Evolutionary conservation across 352 stramenopile species (phyloP).

Genomic region (Phytophthora nicotianae): DNA sequence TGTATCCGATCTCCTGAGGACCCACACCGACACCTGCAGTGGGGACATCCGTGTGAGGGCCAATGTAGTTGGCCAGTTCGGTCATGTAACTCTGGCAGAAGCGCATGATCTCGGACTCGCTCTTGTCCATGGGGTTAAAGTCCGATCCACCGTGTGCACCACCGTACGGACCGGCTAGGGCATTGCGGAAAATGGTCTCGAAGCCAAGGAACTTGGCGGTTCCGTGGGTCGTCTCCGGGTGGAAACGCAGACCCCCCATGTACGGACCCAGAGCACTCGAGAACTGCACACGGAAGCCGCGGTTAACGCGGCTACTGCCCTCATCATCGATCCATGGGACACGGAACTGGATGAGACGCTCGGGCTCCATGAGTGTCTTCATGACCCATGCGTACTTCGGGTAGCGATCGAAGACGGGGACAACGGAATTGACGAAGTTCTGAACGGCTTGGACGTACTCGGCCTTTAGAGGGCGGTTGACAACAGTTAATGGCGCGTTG

Average conservation of each 20-base stretch:
- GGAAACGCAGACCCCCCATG: constrained; percentile 96
- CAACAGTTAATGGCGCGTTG: constrained; percentile 10
- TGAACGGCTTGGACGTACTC: constrained; percentile 77
- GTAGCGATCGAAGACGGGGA: constrained; percentile 88
- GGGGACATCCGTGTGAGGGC: constrained; percentile 94
- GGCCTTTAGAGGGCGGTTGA: constrained; percentile 14
- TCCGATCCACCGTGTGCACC: constrained; percentile 92
- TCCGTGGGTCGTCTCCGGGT: constrained; percentile 89
- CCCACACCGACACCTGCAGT: constrained; percentile 95
- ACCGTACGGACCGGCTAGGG: constrained; percentile 83
- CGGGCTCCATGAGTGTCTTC: constrained; percentile 95
- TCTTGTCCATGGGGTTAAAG: constrained; percentile 98
- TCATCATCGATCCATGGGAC: constrained; percentile 98
- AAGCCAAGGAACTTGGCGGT: constrained; percentile 94
- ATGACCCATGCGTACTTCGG: constrained; percentile 91
- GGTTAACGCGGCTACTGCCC: constrained; percentile 95
- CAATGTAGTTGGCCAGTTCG: constrained; percentile 98
- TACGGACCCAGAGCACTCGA: constrained; percentile 92
- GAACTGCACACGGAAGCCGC: constrained; percentile 98
- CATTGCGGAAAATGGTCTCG: constrained; percentile 97
- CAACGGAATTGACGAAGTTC: constrained; percentile 83
- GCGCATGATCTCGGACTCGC: constrained; percentile 96
- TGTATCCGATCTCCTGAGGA: constrained; percentile 94
- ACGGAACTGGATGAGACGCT: constrained; percentile 95
- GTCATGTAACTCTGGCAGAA: constrained; percentile 99